Conservation (phyloP, 257 asterid genomes). For the Hygrophila difformis region DNA sequence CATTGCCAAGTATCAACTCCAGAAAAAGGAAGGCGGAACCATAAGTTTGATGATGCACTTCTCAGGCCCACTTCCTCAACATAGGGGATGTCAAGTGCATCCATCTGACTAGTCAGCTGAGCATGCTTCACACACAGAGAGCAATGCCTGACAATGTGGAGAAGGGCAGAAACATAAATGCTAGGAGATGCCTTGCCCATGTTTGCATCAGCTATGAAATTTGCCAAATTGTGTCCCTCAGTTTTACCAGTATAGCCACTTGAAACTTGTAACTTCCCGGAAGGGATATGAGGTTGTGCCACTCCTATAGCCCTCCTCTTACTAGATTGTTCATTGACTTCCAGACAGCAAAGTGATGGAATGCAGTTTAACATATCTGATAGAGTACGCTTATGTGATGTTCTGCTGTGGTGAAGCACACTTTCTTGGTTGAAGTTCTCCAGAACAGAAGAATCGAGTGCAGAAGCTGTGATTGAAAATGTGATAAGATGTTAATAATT, state of each 20-base stretch:
- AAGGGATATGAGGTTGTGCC: constrained; percentile 29
- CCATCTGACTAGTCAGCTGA: constrained; percentile 94
- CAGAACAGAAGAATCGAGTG: constrained; percentile 39
- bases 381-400: constrained; percentile 59
- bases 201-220: constrained; percentile 81
- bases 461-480: constrained; percentile 36
- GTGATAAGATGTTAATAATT: constrained; percentile 10
- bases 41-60: constrained; percentile 82
- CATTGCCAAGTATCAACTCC: constrained; percentile 79
- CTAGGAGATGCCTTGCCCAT: constrained; percentile 82
- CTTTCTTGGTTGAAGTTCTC: constrained; percentile 35
- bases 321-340: constrained; percentile 30
- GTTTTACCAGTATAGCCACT: constrained; percentile 37
- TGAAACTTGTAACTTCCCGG: constrained; percentile 32
- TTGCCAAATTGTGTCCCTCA: constrained; percentile 50
- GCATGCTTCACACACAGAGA: constrained; percentile 95
- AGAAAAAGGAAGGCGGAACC: constrained; percentile 93
- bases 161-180: constrained; percentile 68
- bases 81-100: constrained; percentile 79
- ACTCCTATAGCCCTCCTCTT: constrained; percentile 65
- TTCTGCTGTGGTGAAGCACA: constrained; percentile 31
- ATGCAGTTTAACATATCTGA: constrained; percentile 62
- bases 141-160: constrained; percentile 90
- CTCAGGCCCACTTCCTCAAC: constrained; percentile 94
- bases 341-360: constrained; percentile 59